Evolutionary conservation across 2,329 filamentous ascomycete genomes (phyloP), one percentile per base, ranked within the genome.

Genomic region (Fusarium anguioides): DNA sequence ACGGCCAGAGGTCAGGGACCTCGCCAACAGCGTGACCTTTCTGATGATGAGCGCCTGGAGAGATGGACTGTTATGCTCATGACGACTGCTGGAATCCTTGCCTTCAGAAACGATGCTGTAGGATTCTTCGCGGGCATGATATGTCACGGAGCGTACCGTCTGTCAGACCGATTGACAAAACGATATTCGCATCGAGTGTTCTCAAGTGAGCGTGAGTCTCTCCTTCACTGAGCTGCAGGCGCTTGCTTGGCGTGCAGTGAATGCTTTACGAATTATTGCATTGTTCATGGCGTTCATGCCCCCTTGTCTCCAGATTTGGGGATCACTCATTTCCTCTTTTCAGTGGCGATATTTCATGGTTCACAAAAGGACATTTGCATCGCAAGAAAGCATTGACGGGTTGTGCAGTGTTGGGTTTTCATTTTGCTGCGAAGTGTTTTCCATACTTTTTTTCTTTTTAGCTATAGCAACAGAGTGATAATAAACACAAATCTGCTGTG

Each of bases 1-100:
- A 72, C 79, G 10, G 76, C 76, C 9, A 76, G 75, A 76, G 85
- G 59, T 72, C 81, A 68, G 74, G 75, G 31, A 37, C 64, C 75
- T 40, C 84, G 84, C 69, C 79, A 74, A 23, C 81, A 85, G 26
- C 82, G 85, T 20, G 80, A 83, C 9, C 76, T 91, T 4, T 87
- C 84, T 2, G 89, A 93, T 17, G 81, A 87, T 49, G 92, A 96
- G 78, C 85, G 89, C 42, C 86, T 85, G 55, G 88, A 93, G 76
- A 84, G 94, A 57, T 97, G 93, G 91, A 92, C 89, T 21, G 90
- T 97, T 1, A 96, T 97, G 94, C 84, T 97, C 59, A 90, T 94
- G 64, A 98, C 95, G 0, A 88, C 93, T 10, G 94, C 92, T 0
- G 86, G 91, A 4, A 85, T 97, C 52, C 78, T 98, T 47, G 93